Evolutionary conservation across 371 early-diverging fungal genomes (phyloP), one percentile per base, ranked within the genome.

Genomic region (Mortierella sp.): DNA sequence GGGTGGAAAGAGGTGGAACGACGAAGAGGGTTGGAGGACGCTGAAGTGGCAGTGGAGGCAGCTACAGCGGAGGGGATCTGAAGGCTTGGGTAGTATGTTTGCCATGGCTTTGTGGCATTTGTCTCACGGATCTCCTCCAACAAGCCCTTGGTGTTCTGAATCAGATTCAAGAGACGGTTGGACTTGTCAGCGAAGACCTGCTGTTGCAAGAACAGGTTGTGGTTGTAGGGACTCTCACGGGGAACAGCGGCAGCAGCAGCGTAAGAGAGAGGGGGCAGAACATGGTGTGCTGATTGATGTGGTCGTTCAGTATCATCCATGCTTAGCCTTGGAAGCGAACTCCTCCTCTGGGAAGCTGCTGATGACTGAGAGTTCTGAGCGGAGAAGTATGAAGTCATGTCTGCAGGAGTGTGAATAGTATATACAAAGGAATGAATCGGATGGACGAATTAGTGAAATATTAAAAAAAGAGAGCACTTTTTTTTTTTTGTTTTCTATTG

Each of bases 131-230:
- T 77, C 43, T 92, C 92, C 18, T 87, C 86, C 68, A 93, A 88
- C 43, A 93, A 77, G 9, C 85, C 68, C 59, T 86, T 85, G 10
- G 92, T 91, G 73, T 86, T 87, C 24, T 77, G 68, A 64, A 94
- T 88, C 70, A 91, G 85, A 26, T 77, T 85, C 76, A 90, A 86
- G 55, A 94, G 84, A n/a, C 91, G 89, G 51, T 90, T 89, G 78
- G 92, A 90, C 72, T 92, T 93, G 75, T 93, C 92, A 12, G 89
- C 90, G 77, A 91, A 94, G 61, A 89, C 83, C 37, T 90, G 89
- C 75, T 93, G 92, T 66, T 89, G 81, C 39, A 80, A 64, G 62
- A 80, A 65, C 47, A 80, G 60, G 73, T 75, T 75, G 62, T 68
- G 75, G 60, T 75, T 75, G 67, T 62, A 65, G n/a, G 71, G 72